A percentile compares a stretch with the other conserved stretches of the same genome.
Conservation (phyloP, 306 rosid genomes). For the Cucurbita argyrosperma region DNA sequence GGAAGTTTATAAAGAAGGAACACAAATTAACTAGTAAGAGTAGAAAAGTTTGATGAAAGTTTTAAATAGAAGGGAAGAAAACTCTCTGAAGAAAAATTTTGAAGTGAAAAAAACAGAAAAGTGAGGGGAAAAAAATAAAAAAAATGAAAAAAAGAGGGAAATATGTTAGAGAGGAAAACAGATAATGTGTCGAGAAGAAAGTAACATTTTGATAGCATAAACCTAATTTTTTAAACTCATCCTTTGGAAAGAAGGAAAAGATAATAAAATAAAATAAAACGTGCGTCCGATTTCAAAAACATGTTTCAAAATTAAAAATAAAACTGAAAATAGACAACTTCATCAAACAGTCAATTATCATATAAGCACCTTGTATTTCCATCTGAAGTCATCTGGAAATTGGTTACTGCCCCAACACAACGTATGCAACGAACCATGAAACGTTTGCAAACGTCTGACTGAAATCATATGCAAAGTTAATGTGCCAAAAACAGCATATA, state of each 20-base stretch:
- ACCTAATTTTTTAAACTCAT: background rate
- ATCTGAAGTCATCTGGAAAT: background rate
- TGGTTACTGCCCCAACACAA: background rate
- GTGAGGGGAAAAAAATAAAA: background rate
- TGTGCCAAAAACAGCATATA: background rate
- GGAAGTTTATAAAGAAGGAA: background rate
- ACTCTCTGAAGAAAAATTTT: background rate
- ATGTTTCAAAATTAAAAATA: background rate
- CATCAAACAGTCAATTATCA: background rate
- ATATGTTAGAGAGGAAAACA: background rate
- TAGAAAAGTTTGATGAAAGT: background rate
- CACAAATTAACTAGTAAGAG: background rate
- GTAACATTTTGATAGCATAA: background rate
- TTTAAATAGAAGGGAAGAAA: background rate
- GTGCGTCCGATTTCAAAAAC: background rate
- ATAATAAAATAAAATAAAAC: no score
- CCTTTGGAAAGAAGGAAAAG: background rate
- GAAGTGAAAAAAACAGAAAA: background rate
- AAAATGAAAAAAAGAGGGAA: background rate
- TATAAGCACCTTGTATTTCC: background rate
- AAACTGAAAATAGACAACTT: background rate
- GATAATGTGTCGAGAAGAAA: background rate
- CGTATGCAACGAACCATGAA: background rate
- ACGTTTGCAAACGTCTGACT: background rate
- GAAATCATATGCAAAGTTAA: background rate